Base-by-base conservation (phyloP, 495 filamentous ascomycete species). In the Penicillium salamii region DNA sequence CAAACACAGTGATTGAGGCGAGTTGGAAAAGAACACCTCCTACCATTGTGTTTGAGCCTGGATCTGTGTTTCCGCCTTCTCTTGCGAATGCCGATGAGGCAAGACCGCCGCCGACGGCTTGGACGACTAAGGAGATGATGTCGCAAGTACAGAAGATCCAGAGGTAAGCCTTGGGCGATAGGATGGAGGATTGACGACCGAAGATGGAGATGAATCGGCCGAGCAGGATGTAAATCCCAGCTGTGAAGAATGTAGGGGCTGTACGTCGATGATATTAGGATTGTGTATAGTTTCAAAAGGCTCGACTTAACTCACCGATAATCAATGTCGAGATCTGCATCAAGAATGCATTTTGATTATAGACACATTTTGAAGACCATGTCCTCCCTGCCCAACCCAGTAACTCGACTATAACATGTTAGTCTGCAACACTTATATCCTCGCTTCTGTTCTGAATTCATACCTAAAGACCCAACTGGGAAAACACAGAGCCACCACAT, bases 271-370 rank as follows among this genome's bases (percentile, higher is more conserved):
- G n/a, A n/a, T n/a, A n/a, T n/a, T n/a, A n/a, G n/a, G n/a, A n/a
- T n/a, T n/a, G n/a, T n/a, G n/a, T n/a, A n/a, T n/a, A n/a, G n/a
- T n/a, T n/a, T n/a, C n/a, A n/a, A n/a, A n/a, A n/a, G n/a, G n/a
- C n/a, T n/a, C n/a, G n/a, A n/a, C n/a, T n/a, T n/a, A 5, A 17
- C 68, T 45, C 48, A 77, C 72, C 75, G 50, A 82, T 79, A 60
- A 83, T 83, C 26, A 83, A 68, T 19, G 77, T 80, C n/a, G 75
- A 72, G 28, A 83, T 81, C 50, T 83, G 78, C 62, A 82, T 77
- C 5, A 79, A 57, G 57, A 81, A 83, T 7, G 74, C 68, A 26
- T 62, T 39, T 13, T 19, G 20, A 18, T 39, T 39, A 21, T 39
- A 39, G 12, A 77, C 75, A 50, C 81, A 83, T 37, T 72, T 49